Evolutionary conservation across 2,329 filamentous ascomycete genomes (phyloP).

Genomic region (Fonsecaea nubica): DNA sequence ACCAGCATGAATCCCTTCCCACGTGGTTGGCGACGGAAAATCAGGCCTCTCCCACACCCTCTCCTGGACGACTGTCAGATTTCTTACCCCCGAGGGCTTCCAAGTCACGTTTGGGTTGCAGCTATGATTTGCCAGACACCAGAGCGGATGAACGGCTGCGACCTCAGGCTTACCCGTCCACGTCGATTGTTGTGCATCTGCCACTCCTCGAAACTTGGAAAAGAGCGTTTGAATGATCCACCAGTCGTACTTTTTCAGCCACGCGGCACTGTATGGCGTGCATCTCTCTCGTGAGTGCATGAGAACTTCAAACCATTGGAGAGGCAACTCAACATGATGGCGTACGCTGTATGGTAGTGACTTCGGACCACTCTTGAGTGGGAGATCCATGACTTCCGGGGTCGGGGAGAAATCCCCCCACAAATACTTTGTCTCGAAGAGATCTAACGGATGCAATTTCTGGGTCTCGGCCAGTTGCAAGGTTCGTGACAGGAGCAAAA

Average conservation of each 20-base stretch:
- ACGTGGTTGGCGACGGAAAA: conserved; percentile 49
- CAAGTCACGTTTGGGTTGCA: conserved; percentile 94
- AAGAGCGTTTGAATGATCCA: conserved; percentile 87
- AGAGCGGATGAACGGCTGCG: conserved; percentile 90
- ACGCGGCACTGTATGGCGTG: conserved; percentile 59
- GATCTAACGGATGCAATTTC: conserved; percentile 63
- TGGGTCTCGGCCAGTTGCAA: conserved; percentile 68
- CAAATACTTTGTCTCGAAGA: conserved; percentile 67
- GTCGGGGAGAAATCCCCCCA: conserved; percentile 65
- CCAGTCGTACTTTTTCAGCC: conserved; percentile 51
- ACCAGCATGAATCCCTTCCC: conserved; percentile 73
- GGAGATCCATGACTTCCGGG: conserved; percentile 40
- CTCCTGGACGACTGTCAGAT: conserved; percentile 32
- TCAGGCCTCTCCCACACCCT: conserved; percentile 45
- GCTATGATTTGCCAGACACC: conserved; percentile 95
- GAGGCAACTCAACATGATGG: conserved; percentile 63
- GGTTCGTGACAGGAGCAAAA: conserved; percentile 64
- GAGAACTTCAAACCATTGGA: conserved; percentile 65
- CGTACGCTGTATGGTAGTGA: conserved; percentile 68
- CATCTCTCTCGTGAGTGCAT: conserved; percentile 47
- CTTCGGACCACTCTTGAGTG: conserved; percentile 25
- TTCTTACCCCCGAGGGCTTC: conserved; percentile 66
- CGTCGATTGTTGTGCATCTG: conserved; percentile 79
- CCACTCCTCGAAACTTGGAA: conserved; percentile 90
- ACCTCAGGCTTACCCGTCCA: conserved; percentile 85